Base-by-base conservation (phyloP, 345 rosid species). In the Eucalyptus curtisii region DNA sequence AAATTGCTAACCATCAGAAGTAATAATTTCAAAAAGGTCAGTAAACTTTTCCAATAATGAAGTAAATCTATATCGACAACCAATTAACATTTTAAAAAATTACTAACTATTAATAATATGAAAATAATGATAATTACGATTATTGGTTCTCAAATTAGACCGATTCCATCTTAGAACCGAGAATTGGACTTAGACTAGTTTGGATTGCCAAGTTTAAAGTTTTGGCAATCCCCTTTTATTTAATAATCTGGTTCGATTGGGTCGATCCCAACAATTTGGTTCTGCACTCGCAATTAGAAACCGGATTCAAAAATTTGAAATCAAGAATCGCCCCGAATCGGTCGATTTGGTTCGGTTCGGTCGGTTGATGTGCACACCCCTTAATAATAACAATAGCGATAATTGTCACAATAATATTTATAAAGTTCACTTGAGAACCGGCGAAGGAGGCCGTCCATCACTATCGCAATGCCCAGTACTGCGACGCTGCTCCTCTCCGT, bases 171-270 rank as follows among this genome's bases (percentile, higher is more conserved):
- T 1, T 55, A 55, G 3, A 55, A 10, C 0, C 10, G 0, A 52
- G 2, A 52, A 52, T 52, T 3, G 0, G 57, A 52, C 2, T 52
- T n/a, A n/a, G n/a, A n/a, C n/a, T n/a, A n/a, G n/a, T n/a, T n/a
- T n/a, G n/a, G n/a, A n/a, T n/a, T n/a, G n/a, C n/a, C n/a, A n/a
- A n/a, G n/a, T 24, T 55, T 55, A 55, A 6, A 22, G 13, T 55
- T 55, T 55, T 55, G 6, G 1, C 13, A 4, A 55, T 55, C 0
- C 3, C 7, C 1, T 10, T 55, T 55, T 55, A 22, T 55, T 55
- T 24, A 55, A 22, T 22, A 9, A 9, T 49, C 5, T 2, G 3
- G 12, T 55, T 1, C 0, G 0, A 24, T 24, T 55, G 0, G 0
- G 0, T 55, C 0, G 1, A 0, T 22, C 3, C 6, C 12, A 24